Base-by-base conservation (phyloP, 331 rosid genomes). In the Acacia concinna region DNA sequence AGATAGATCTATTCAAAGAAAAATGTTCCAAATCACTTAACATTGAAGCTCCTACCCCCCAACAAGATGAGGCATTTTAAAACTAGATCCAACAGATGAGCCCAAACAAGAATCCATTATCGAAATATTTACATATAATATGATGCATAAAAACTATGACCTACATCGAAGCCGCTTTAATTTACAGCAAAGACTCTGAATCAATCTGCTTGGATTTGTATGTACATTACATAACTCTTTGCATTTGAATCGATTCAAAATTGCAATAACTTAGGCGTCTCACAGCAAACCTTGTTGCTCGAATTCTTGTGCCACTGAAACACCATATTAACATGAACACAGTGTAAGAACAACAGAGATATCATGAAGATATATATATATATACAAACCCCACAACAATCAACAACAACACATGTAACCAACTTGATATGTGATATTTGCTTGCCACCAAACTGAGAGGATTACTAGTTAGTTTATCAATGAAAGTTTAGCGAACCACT, bases 241-340 rank as follows among this genome's bases (percentile, higher is more conserved):
- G 70, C 17, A 30, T 44, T 73, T 73, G 13, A 79, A 46, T 71
- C 46, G 70, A 23, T 80, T 68, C 64, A 60, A 76, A 74, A 79
- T 64, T 49, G 35, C 73, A 86, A 79, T 21, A 62, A 27, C 51
- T 56, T 37, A 6, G 80, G 52, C 37, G 66, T 73, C 81, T 86
- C 87, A 83, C 27, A 86, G 57, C 13, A 86, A 83, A 72, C 87
- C 89, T 78, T 81, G 78, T 81, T 74, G 82, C 80, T 86, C 82
- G 21, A 86, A 83, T 30, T 86, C 89, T 30, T 67, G 75, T 44
- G 87, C 89, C 78, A 83, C 89, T 86, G 84, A 35, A 81, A 81
- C 63, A 81, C n/a, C 76, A 46, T 8, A 47, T 37, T 13, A 68
- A 54, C 60, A 83, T 0, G 20, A 43, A 73, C 14, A 27, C 59